Base-by-base conservation (phyloP, 495 filamentous ascomycete genomes). In the Annulohypoxylon stygium region DNA sequence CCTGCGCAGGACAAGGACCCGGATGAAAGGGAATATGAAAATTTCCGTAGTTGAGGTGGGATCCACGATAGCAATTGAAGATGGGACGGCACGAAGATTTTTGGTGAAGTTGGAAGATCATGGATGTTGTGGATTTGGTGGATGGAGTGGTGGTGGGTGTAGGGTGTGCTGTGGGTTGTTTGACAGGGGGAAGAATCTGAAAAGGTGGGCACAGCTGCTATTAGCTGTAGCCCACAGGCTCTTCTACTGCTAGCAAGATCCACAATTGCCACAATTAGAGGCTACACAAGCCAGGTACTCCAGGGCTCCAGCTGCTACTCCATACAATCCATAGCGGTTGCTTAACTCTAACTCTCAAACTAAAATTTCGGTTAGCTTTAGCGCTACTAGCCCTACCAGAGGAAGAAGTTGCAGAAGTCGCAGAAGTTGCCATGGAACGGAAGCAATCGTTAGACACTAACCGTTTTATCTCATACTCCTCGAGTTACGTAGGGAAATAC, bases 1-100 rank as follows among this genome's bases (percentile, higher is more conserved):
- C 61, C 61, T 63, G 67, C 43, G 33, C 53, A 33, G 34, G 68
- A 51, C 63, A 67, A 75, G 72, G 72, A 67, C 39, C 67, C 72
- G 72, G 72, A 71, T 71, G 71, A 75, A 71, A 75, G 67, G 72
- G 67, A 65, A 71, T 64, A 71, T 68, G 72, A 71, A 75, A 75
- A 71, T 68, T 75, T 68, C 67, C 67, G 67, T 43, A 33, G 36
- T 61, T 9, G n/a, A 69, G 65, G 70, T 65, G 59, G 54, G 70
- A 73, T 73, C 33, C 59, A 57, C 57, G 55, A 71, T 65, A 62
- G 55, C 34, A 55, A 61, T 71, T 71, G 50, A 58, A 18, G 64
- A 67, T 67, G 54, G 64, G 37, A 59, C 51, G 25, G 41, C 65
- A 50, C 7, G 33, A 68, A 51, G 16, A 67, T 67, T 59, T 30